Base-by-base conservation (phyloP, 2,329 filamentous ascomycete genomes). In the Orbilia ellipsospora region DNA sequence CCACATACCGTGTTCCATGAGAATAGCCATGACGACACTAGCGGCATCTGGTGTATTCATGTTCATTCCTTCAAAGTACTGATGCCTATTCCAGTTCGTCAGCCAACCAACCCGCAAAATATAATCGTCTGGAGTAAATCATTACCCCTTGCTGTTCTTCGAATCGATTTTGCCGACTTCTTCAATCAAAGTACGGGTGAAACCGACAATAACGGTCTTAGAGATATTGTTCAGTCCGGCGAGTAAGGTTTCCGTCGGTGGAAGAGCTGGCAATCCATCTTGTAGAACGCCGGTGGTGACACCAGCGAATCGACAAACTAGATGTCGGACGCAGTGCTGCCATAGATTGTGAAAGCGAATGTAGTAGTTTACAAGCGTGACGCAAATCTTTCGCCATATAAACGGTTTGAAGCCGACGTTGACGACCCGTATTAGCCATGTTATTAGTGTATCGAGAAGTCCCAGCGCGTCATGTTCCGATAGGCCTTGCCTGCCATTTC, bases 311-410 rank as follows among this genome's bases (percentile, higher is more conserved):
- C 88, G 90, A 66, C 86, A 84, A 45, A 88, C 79, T n/a, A 92
- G 82, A 79, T 91, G 89, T 44, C 85, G 85, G 40, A 93, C 81
- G 76, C 89, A 92, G 60, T 83, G 83, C n/a, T 85, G 84, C 90
- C 92, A 94, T 4, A 87, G 83, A 10, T 85, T 83, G 10, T 90
- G 88, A 76, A 91, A 91, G 70, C 90, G 90, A 36, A 92, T 85
- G 80, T 92, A 93, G 80, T 90, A 93, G 18, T 90, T 90, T 15
- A 90, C 90, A 5, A 94, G 83, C 5, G 91, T 90, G n/a, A 90
- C 90, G 78, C 90, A 91, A 23, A 94, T 85, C 82, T 95, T 95
- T 78, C 88, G 88, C 18, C 88, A 85, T 5, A 93, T 90, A 63
- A 93, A 84, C 2, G 86, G 83, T 1, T 87, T 86, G 4, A 86